Evolutionary conservation across 1,139 yeast species (phyloP).

Genomic region (Saccharomycopsis phalli): DNA sequence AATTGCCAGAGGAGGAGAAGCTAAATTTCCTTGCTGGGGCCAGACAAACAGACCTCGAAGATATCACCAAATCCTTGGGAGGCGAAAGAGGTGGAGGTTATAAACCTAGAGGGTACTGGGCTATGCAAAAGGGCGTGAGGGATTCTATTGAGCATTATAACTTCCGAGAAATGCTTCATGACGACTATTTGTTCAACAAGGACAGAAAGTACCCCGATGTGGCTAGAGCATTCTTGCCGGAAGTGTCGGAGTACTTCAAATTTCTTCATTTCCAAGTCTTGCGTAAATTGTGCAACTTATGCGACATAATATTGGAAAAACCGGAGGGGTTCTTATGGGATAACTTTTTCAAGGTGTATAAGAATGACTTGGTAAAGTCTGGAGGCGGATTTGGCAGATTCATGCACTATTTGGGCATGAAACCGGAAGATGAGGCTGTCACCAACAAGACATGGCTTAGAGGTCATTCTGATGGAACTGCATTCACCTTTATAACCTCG

Average conservation of each 20-base stretch:
- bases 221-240: slow-evolving; percentile 30
- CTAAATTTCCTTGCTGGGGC: slow-evolving; percentile 32
- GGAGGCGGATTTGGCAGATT: slow-evolving; percentile 38
- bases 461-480: slow-evolving; percentile 44
- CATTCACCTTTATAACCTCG: slow-evolving; percentile 35
- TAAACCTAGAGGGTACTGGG: slow-evolving; percentile 40
- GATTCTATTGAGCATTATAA: slow-evolving; percentile 38
- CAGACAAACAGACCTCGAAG: slow-evolving; percentile 29
- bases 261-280: slow-evolving; percentile 31
- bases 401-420: slow-evolving; percentile 34
- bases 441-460: slow-evolving; percentile 37
- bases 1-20: slow-evolving; percentile 37
- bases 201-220: slow-evolving; percentile 31
- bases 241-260: slow-evolving; percentile 32
- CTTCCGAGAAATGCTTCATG: slow-evolving; percentile 31
- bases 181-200: slow-evolving; percentile 24
- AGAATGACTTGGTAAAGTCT: slow-evolving; percentile 26
- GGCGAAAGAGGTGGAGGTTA: slow-evolving; percentile 41
- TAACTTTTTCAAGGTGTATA: slow-evolving; percentile 28
- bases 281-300: slow-evolving; percentile 30
- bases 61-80: slow-evolving; percentile 27
- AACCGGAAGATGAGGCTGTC: slow-evolving; percentile 25
- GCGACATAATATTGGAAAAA: slow-evolving; percentile 35
- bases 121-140: slow-evolving; percentile 34
- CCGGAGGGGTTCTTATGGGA: slow-evolving; percentile 36